Percentiles rank a stretch among this genome's conserved stretches.
phyloP scores from a whole-genome alignment of 176 grass and related monocot species.

The Carex kokanica region DNA sequence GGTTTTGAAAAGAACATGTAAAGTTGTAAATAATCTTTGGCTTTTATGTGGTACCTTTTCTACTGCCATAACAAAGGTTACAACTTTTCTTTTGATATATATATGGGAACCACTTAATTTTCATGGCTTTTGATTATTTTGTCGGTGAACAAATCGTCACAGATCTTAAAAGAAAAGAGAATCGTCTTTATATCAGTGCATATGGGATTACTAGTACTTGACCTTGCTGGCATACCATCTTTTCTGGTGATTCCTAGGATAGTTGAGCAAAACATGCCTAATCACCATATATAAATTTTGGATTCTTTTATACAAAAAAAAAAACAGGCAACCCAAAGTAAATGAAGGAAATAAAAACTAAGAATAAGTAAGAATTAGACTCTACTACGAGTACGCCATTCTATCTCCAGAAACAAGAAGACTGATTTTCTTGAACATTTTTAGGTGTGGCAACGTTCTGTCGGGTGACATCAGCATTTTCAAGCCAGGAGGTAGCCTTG shows the following conservation, averaged over 20 bases:
- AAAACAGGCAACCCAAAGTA: neutral
- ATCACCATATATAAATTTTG: neutral
- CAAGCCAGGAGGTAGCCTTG: slow-evolving; percentile 67
- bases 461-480: slow-evolving; percentile 76
- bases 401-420: neutral
- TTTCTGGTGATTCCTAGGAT: neutral
- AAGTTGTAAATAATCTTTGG: neutral
- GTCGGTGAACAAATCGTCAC: neutral
- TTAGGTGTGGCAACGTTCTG: slow-evolving; percentile 94
- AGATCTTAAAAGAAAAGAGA: neutral
- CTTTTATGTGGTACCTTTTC: neutral
- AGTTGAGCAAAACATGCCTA: neutral
- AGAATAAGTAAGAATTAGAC: neutral
- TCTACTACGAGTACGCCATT: neutral
- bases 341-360: neutral
- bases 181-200: neutral
- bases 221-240: neutral
- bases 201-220: neutral
- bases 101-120: neutral
- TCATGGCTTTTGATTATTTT: neutral
- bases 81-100: neutral
- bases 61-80: neutral
- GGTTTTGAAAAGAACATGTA: neutral
- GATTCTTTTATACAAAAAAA: neutral
- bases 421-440: slow-evolving; percentile 15